Base-by-base conservation (phyloP, 2,329 filamentous ascomycete species). In the Fusarium nanum region DNA sequence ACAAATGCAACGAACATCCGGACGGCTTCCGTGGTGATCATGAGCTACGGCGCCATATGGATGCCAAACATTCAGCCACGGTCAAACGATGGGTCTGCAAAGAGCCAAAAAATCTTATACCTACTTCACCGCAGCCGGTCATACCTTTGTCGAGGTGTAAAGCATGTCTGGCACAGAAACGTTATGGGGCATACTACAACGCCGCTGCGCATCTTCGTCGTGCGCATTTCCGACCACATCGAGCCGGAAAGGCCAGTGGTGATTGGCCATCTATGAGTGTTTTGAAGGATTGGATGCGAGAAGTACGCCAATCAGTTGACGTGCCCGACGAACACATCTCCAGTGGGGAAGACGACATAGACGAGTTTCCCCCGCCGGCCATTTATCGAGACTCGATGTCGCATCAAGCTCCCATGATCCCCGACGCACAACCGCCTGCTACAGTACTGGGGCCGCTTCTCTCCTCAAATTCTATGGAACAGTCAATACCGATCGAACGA, bases 11-110 rank as follows among this genome's bases (percentile, higher is more conserved):
- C 71, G 92, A 93, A 74, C 90, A 95, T 65, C 92, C 92, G 5
- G 91, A 94, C 65, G 94, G 94, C 7, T 98, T 97, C 78, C 91
- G 94, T 47, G 94, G 94, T 61, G 93, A 97, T 59, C 94, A 97
- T 78, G 94, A 98, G 78, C 84, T 94, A 50, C 85, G 91, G 58
- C 86, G 92, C 60, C 92, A 94, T 77, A 84, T 82, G 20, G 86
- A 88, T 64, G 86, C 86, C 7, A 87, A 87, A 64, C 86, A 88
- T 70, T 85, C 86, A 6, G 81, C 85, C 12, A 74, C 86, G 37
- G 85, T 87, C 28, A 86, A 85, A 75, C 80, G 85, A 73, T 88
- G 85, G 85, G 83, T 88, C 20, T 88, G 86, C 76, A 84, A 82
- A 30, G 85, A 88, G 67, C 86, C 85, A 27, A 80, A 82, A 68